Base-by-base conservation (phyloP, 805 yeast species). In the Ascoidea tarda region DNA sequence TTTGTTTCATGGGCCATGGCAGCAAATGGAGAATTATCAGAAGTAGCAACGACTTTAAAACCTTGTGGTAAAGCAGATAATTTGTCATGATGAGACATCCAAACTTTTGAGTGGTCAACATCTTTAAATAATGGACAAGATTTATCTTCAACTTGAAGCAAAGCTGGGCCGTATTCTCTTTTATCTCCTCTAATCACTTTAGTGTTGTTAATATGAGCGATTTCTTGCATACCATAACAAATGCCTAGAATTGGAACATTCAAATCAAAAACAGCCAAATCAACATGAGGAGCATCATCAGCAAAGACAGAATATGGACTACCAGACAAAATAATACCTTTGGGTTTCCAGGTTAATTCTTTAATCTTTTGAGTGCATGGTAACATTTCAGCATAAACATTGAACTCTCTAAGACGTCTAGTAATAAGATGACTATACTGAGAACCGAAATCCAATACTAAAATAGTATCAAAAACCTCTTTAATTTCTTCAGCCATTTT, bases 31-130 rank as follows among this genome's bases (percentile, higher is more conserved):
- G 98, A 93, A 78, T 93, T 93, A 60, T 77, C 87, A 53, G 96
- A 84, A 47, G 88, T 81, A 52, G 97, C 99, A 56, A 90, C 88
- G 55, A 85, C 79, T 68, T 83, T 81, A 78, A 80, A 93, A 46
- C 95, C 96, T 48, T 78, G 76, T 62, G 99, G 99, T 60, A 93
- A 77, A 52, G 91, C 86, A 62, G 81, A 82, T 64, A 93, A 77
- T 76, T 93, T 93, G 73, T 93, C 99, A 65, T 96, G 96, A 70
- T 93, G 99, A 50, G 98, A 90, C 99, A 93, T 93, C 99, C 99
- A 93, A 57, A 93, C 97, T 68, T 84, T 90, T 55, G 95, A 88
- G 73, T 93, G 84, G 69, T 89, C 95, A 61, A 93, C 87, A 56
- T 84, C 96, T 58, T 81, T 75, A 71, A 93, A 93, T 57, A 93